These are phyloP conservation scores for Lyophyllum atratum DNA, from an alignment of 768 basidiomycete species.

Conservation along the genomic window DNA sequence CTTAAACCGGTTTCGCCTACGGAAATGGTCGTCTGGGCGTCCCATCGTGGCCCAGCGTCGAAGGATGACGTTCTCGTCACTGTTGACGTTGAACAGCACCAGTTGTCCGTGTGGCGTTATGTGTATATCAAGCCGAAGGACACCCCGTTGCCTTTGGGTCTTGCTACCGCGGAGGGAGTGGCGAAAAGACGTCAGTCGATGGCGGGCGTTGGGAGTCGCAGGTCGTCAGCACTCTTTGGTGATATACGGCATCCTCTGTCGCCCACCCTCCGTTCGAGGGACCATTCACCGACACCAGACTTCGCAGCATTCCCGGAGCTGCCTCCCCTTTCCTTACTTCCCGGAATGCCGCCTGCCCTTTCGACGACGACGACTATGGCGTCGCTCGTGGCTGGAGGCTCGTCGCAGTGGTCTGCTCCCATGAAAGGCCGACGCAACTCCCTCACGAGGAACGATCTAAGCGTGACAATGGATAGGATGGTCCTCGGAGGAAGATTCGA, in stretches of 20 bases:
- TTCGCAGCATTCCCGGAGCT: constrained; percentile 41
- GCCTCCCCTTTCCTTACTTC: constrained; percentile 46
- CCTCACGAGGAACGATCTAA: constrained; percentile 54
- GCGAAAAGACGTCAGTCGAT: constrained; percentile 45
- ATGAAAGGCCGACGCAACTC: constrained; percentile 45
- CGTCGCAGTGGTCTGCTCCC: constrained; percentile 30
- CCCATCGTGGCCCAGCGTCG: constrained; percentile 41
- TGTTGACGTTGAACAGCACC: constrained; percentile 51
- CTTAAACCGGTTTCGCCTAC: constrained; percentile 59
- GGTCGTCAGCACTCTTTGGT: constrained; percentile 38
- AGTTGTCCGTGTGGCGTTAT: constrained; percentile 74
- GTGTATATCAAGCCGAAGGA: constrained; percentile 64
- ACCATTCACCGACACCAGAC: constrained; percentile 35
- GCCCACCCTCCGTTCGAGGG: constrained; percentile 33
- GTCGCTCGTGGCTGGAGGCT: constrained; percentile 39
- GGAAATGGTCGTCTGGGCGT: constrained; percentile 68
- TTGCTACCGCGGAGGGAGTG: constrained; percentile 21
- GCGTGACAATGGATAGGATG: constrained; percentile 69
- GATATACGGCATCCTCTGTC: constrained; percentile 40
- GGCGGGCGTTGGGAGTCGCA: constrained; percentile 34
- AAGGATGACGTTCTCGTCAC: constrained; percentile 58
- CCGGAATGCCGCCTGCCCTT: constrained; percentile 56
- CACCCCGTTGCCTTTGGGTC: constrained; percentile 42
- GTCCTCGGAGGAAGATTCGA: constrained; percentile 55
- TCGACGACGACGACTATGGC: constrained; percentile 55